phyloP scores from a whole-genome alignment of 1,284 basidiomycete species.

The Naganishia albida region DNA sequence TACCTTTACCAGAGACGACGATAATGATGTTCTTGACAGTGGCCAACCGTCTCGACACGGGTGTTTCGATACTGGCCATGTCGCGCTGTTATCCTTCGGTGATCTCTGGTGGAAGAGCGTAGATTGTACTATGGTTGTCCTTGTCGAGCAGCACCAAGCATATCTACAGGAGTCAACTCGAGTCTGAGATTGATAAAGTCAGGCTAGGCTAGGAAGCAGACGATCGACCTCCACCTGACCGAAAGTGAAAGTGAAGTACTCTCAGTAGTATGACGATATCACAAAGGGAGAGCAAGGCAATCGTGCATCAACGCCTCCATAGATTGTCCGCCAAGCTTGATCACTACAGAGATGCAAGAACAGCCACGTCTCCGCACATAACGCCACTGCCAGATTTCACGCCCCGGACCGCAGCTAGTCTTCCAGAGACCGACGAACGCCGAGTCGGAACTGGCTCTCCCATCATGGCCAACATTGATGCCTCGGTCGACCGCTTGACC shows the following conservation, averaged over 20 bases:
- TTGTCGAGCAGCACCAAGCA: too few relatives aligned
- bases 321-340: background rate
- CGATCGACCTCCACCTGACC: too few relatives aligned
- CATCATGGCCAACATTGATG: slow-evolving; percentile 24
- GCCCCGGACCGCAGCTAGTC: background rate
- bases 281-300: background rate
- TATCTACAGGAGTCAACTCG: too few relatives aligned
- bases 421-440: background rate
- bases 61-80: slow-evolving; percentile 52
- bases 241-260: background rate
- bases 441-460: background rate
- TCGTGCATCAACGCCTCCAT: too few relatives aligned
- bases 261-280: background rate
- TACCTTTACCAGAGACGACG: slow-evolving; percentile 84
- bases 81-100: background rate
- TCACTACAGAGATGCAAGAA: background rate
- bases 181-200: too few relatives aligned
- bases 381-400: background rate
- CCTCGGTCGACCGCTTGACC: slow-evolving; percentile 40
- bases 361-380: background rate
- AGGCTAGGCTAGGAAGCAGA: too few relatives aligned
- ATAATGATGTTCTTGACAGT: slow-evolving; percentile 84
- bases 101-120: too few relatives aligned
- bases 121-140: too few relatives aligned
- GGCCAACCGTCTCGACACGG: slow-evolving; percentile 65